These are phyloP conservation scores for Geranium incanum DNA, from an alignment of 441 rosid genomes.

Conservation along the genomic window DNA sequence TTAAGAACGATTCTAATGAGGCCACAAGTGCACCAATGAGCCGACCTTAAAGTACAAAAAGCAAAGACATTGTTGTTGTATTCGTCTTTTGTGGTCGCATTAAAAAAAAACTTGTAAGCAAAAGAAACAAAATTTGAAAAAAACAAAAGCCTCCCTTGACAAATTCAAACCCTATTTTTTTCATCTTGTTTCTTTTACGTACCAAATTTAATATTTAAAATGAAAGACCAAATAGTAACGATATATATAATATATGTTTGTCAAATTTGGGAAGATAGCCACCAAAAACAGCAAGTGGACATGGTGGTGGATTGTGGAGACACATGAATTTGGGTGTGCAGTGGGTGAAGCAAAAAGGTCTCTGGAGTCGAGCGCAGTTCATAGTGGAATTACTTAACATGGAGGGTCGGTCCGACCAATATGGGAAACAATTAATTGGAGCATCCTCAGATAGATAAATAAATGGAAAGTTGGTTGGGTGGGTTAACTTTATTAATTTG, in stretches of 20 bases:
- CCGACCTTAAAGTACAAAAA: constrained; percentile 6
- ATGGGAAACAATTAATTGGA: background rate
- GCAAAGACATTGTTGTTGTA: background rate
- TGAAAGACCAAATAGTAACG: background rate
- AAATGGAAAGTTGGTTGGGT: background rate
- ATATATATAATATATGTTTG: background rate
- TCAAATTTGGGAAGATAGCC: background rate
- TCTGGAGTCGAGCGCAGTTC: background rate
- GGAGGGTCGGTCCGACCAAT: background rate
- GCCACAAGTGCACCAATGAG: constrained; percentile 5
- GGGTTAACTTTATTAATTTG: no score
- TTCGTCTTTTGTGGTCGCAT: no score
- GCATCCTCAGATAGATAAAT: background rate
- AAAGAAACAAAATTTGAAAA: no score
- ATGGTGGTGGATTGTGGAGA: background rate
- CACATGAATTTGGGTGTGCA: background rate
- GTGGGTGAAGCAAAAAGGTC: background rate
- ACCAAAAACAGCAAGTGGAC: background rate
- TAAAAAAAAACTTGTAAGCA: no score
- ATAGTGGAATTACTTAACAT: background rate
- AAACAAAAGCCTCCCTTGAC: background rate
- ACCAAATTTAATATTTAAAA: no score
- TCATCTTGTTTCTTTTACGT: background rate
- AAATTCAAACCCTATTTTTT: background rate
- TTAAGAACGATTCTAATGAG: background rate